Evolutionary conservation across 192 early-diverging fungal species (phyloP), one percentile per base, ranked within the genome.

Genomic region (Coemansia sp.): DNA sequence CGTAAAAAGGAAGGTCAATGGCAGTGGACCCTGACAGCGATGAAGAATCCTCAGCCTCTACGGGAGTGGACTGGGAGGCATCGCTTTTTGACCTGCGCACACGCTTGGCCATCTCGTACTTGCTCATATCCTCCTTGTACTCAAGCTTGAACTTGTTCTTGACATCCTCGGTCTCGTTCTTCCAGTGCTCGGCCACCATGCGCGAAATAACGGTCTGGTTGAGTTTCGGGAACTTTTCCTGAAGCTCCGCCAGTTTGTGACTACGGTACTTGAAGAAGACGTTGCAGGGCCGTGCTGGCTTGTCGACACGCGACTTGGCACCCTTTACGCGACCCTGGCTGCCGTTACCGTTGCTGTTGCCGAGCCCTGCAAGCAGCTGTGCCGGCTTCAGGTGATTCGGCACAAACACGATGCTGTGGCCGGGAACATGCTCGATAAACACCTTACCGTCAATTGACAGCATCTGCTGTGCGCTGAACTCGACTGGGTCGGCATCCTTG

Each of bases 241-340:
- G 67, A 4, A 86, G 59, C 48, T 78, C 80, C 12, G 74, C 72
- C 18, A 76, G 72, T 45, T 82, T 81, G 51, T 76, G 61, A 40
- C 74, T 78, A 22, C 85, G 78, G 69, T 86, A 86, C 64, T 78
- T 76, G 74, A 86, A 80, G 61, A 86, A 86, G 8, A 80, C 73
- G 67, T 86, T 86, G 63, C 73, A 74, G 1, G 85, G 85, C 12
- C 82, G 73, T 0, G 71, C 60, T 1, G 64, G 59, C 42, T 78
- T 78, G 43, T 60, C 37, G 3, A 73, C 52, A 4, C 76, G 76
- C 1, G 70, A 63, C 26, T 58, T 58, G 10, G 39, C 59, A 2
- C 47, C 41, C 16, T 54, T 6, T 15, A 65, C 26, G 26, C 66
- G 66, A 1, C 63, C 54, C 49, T 41, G 60, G 47, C 47, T n/a